phyloP scores from a whole-genome alignment of 225 moss, liverwort and hornwort species.

The Thuidium tamariscinum region DNA sequence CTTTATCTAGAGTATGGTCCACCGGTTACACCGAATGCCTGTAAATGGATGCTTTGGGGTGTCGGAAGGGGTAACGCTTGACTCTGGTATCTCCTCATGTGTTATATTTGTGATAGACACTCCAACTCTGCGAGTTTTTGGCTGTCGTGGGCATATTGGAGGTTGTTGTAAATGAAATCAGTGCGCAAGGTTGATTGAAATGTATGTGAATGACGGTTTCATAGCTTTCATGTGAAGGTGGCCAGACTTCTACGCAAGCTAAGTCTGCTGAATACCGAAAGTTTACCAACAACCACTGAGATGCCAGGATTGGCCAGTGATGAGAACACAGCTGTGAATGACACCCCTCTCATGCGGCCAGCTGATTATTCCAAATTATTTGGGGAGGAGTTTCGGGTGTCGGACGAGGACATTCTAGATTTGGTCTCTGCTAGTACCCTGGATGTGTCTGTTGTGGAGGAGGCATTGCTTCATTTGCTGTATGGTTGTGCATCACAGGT shows the following conservation, averaged over 20 bases:
- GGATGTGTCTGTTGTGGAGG: constrained; percentile 75
- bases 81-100: background rate
- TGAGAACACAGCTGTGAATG: constrained; percentile 24
- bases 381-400: constrained; percentile 66
- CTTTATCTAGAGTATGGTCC: background rate
- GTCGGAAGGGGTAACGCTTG: background rate
- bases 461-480: constrained; percentile 72
- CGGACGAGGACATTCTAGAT: constrained; percentile 62
- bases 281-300: constrained; percentile 25
- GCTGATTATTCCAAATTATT: constrained; percentile 80
- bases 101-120: background rate
- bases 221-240: constrained; percentile 48
- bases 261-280: constrained; percentile 30
- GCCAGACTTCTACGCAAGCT: constrained; percentile 70
- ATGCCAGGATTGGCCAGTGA: constrained; percentile 32
- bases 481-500: constrained; percentile 85
- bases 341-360: constrained; percentile 24
- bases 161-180: background rate
- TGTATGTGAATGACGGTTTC: background rate
- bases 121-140: background rate
- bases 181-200: background rate
- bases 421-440: constrained; percentile 45
- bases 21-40: background rate
- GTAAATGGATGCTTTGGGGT: background rate
- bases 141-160: background rate